Conservation (phyloP, 2,329 filamentous ascomycete species). For the Cordyceps militaris region DNA sequence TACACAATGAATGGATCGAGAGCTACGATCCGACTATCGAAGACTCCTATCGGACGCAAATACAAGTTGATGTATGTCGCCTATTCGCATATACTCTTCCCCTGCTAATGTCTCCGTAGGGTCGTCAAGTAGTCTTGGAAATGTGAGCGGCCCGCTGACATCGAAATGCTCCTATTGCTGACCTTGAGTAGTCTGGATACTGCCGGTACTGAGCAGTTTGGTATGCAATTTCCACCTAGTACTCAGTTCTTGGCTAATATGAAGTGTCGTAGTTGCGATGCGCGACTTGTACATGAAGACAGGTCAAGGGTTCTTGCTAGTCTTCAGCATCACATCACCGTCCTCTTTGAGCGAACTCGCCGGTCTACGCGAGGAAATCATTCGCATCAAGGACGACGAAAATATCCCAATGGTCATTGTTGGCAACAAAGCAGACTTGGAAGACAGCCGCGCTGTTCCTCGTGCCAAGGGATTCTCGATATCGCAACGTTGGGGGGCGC, state of each 20-base stretch:
- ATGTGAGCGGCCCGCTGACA: constrained; percentile 51
- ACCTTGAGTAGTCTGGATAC: constrained; percentile 62
- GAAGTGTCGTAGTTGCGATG: constrained; percentile 46
- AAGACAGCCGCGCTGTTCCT: constrained; percentile 74
- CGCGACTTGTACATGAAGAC: constrained; percentile 90
- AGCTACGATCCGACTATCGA: constrained; percentile 76
- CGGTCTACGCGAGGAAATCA: constrained; percentile 79
- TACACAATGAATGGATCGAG: constrained; percentile 92
- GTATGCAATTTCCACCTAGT: constrained; percentile 42
- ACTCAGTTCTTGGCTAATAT: constrained; percentile 16
- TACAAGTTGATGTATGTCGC: constrained; percentile 72
- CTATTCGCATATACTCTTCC: background rate
- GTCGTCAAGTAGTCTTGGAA: constrained; percentile 80
- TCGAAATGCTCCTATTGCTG: constrained; percentile 18
- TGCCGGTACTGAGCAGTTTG: constrained; percentile 87
- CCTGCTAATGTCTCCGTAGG: constrained; percentile 39
- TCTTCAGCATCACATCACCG: constrained; percentile 83
- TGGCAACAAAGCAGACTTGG: constrained; percentile 85
- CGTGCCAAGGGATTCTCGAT: constrained; percentile 74
- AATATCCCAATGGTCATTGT: constrained; percentile 83
- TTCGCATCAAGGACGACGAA: constrained; percentile 84
- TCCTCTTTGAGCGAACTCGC: constrained; percentile 77
- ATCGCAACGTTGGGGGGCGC: constrained; percentile 81
- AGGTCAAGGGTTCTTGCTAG: constrained; percentile 82
- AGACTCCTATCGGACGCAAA: constrained; percentile 67